Conservation (phyloP, 2,329 filamentous ascomycete genomes). For the Bipolaris gigantea region DNA sequence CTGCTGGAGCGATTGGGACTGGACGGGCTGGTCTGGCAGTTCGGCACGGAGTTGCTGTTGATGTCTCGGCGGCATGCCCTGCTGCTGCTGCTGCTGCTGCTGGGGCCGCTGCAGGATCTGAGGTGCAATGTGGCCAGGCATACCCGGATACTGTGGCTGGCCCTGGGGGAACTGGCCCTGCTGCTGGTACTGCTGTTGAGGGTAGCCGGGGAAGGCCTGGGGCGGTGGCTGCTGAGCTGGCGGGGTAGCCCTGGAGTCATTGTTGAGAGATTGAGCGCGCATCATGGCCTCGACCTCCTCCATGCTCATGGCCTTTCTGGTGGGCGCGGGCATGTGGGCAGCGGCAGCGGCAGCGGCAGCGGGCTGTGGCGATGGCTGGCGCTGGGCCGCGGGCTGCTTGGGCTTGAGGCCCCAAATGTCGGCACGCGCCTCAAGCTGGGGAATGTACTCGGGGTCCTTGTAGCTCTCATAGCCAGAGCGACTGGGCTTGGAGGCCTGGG, state of each 20-base stretch:
- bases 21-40: conserved; percentile 46
- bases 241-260: conserved; percentile 22
- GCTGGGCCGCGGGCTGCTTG: conserved; percentile 52
- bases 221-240: conserved; percentile 36
- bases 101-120: conserved; percentile 55
- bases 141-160: conserved; percentile 35
- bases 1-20: conserved; percentile 33
- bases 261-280: conserved; percentile 64
- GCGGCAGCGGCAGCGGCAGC: conserved; percentile 18
- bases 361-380: conserved; percentile 31
- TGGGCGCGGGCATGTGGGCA: conserved; percentile 23
- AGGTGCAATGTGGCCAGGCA: conserved; percentile 49
- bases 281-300: conserved; percentile 97
- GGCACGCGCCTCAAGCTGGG: conserved; percentile 88
- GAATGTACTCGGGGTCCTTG: conserved; percentile 77
- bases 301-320: conserved; percentile 86
- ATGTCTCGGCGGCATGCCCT: conserved; percentile 37
- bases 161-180: conserved; percentile 34
- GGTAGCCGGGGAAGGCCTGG: conserved; percentile 18
- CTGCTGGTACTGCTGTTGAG: conserved; percentile 10
- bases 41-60: conserved; percentile 49
- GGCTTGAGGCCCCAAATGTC: conserved; percentile 85
- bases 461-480: conserved; percentile 92
- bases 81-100: conserved; percentile 34
- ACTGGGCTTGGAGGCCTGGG: conserved; percentile 60